These are phyloP conservation scores for Cyclotella choctawhatcheeana DNA, from an alignment of 108 stramenopile genomes.

Conservation along the genomic window DNA sequence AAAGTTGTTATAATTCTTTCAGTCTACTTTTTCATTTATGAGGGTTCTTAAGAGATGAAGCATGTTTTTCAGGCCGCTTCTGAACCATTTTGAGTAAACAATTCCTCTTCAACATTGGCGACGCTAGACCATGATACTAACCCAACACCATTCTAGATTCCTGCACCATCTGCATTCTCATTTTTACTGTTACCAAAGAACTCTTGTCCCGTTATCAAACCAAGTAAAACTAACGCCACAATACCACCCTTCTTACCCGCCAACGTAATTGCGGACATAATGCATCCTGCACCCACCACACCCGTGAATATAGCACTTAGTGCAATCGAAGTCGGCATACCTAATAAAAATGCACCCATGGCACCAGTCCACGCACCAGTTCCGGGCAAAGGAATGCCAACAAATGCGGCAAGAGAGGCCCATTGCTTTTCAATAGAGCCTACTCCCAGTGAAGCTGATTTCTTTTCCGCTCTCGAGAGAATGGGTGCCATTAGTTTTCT, in stretches of 20 bases:
- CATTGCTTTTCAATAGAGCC: conserved; percentile 85
- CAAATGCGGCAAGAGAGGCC: conserved; percentile 93
- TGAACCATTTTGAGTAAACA: too few relatives aligned
- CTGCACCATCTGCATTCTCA: neutral
- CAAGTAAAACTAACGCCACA: neutral
- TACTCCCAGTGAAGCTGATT: conserved; percentile 78
- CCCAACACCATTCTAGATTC: neutral
- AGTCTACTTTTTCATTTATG: too few relatives aligned
- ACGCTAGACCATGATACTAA: neutral
- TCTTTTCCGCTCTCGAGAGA: conserved; percentile 82
- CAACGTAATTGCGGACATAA: conserved; percentile 87
- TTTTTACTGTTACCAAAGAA: conserved; percentile 46
- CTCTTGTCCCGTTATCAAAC: conserved; percentile 63
- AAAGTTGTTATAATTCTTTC: too few relatives aligned
- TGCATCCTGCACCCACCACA: conserved; percentile 89
- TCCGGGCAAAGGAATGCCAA: conserved; percentile 96
- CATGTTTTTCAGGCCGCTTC: too few relatives aligned
- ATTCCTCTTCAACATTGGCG: too few relatives aligned
- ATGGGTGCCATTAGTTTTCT: conserved; percentile 84
- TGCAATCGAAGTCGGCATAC: conserved; percentile 87
- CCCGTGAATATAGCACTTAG: conserved; percentile 91
- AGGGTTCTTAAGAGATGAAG: too few relatives aligned
- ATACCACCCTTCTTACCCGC: conserved; percentile 85
- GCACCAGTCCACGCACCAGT: conserved; percentile 98
- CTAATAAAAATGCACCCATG: conserved; percentile 92